These are phyloP conservation scores for Petunia hybrid DNA, from an alignment of 305 asterid genomes.

Conservation along the genomic window DNA sequence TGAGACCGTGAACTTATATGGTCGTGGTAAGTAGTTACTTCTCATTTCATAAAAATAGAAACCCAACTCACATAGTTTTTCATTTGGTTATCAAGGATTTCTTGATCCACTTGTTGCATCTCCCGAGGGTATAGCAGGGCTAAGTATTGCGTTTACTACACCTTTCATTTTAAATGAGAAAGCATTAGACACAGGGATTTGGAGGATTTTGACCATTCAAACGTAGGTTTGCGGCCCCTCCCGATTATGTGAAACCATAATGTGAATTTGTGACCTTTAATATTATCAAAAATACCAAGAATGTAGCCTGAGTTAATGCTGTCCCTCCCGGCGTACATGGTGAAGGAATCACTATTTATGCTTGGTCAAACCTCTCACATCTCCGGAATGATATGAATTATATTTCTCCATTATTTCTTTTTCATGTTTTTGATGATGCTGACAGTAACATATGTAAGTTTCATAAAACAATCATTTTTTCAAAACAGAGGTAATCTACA, in stretches of 20 bases:
- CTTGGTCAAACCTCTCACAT: background rate
- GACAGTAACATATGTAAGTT: background rate
- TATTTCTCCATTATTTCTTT: background rate
- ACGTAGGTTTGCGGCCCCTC: background rate
- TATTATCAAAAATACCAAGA: background rate
- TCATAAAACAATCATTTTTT: background rate
- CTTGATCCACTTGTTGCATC: background rate
- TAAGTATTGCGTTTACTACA: background rate
- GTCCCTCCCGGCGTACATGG: too few species aligned
- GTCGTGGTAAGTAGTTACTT: constrained; percentile 57
- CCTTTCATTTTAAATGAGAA: background rate
- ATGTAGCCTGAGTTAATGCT: too few species aligned
- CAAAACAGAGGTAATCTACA: background rate
- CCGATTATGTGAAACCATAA: background rate
- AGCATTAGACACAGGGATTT: background rate
- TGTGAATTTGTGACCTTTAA: background rate
- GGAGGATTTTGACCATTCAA: background rate
- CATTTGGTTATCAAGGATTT: background rate
- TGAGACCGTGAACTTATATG: constrained; percentile 65
- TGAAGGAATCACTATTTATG: too few species aligned
- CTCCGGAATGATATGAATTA: too few species aligned
- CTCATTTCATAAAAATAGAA: background rate
- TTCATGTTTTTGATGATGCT: background rate
- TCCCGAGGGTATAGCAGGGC: background rate
- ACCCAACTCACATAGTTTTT: background rate